Evolutionary conservation across 2,329 filamentous ascomycete genomes (phyloP), one percentile per base, ranked within the genome.

Genomic region (Paracorniculantispora psalliotae): DNA sequence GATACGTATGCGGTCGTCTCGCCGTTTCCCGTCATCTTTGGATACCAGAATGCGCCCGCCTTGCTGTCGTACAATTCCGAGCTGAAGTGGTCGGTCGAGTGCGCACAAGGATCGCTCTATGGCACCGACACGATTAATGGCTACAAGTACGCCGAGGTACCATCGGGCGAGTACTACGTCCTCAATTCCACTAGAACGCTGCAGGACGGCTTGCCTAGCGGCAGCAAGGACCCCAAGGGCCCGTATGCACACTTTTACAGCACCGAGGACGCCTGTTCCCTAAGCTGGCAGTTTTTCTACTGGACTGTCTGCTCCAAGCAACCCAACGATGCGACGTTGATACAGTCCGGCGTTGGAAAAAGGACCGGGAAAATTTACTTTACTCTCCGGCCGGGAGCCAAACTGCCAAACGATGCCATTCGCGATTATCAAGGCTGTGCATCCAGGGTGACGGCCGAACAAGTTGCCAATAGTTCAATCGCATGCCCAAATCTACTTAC

Each of bases 11-110:
- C 41, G 2, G 55, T 23, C 4, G 48, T 61, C 4, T 59, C 44
- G 7, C 59, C 50, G 7, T 61, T 55, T 37, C 59, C 59, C 48
- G 26, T 61, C 4, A 48, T 61, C 12, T 59, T 61, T 26, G 49
- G 48, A 25, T 61, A 35, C 50, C 25, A 49, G 10, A 59, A 54
- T 39, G 56, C 55, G 21, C 25, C 55, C 23, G 56, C 56, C 3
- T 9, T 59, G 6, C 15, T 55, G 1, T 48, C 48, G 13, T 61
- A 43, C 48, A 33, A 58, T n/a, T 59, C 48, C 12, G 37, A 30
- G 30, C 30, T 61, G 23, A 19, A 25, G 15, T 61, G 54, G 59
- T 33, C 28, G 17, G n/a, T 59, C 2, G 19, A 61, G 35, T 59
- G 59, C 25, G 41, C 17, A 2, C 28, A 59, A 12, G 48, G 49